Base-by-base conservation (phyloP, 306 rosid species). In the Gastrolobium villosum region DNA sequence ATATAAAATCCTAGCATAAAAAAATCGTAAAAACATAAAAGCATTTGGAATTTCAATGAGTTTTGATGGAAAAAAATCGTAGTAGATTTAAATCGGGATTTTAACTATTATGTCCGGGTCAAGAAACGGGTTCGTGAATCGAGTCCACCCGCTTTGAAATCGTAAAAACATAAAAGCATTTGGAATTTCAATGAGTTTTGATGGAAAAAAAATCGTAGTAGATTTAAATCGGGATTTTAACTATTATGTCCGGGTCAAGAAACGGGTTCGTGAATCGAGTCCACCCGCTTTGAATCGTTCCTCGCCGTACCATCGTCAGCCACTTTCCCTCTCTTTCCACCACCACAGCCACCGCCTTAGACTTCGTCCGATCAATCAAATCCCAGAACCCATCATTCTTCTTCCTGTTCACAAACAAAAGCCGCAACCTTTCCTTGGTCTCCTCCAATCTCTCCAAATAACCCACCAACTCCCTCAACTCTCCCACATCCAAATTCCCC, bases 231-330 rank as follows among this genome's bases (percentile, higher is more conserved):
- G n/a, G n/a, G n/a, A n/a, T n/a, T n/a, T n/a, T n/a, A n/a, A n/a
- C n/a, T n/a, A n/a, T n/a, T n/a, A n/a, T n/a, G n/a, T n/a, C 94
- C 7, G 91, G 84, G 1, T 92, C 93, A 34, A 86, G 69, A 79
- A 90, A 87, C 36, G 93, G 90, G 72, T 90, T 90, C 56, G 82
- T 34, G 4, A 39, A 74, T 84, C 86, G 88, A 61, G 83, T 76
- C 56, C 68, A 82, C 86, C 72, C 88, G 48, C 10, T 5, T 5
- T 9, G 46, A 20, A 8, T 65, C 46, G 43, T 77, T 83, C 37
- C 0, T 41, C 5, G 45, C 45, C 70, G 28, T 48, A 65, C 9
- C 6, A 82, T 71, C 81, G 84, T 46, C 61, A 85, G 48, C 84
- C 75, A 86, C 86, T 62, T 63, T 20, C 73, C 81, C 70, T 83